Conservation (phyloP, 176 grass and related monocot genomes). For the Cenchrus purpureus region DNA sequence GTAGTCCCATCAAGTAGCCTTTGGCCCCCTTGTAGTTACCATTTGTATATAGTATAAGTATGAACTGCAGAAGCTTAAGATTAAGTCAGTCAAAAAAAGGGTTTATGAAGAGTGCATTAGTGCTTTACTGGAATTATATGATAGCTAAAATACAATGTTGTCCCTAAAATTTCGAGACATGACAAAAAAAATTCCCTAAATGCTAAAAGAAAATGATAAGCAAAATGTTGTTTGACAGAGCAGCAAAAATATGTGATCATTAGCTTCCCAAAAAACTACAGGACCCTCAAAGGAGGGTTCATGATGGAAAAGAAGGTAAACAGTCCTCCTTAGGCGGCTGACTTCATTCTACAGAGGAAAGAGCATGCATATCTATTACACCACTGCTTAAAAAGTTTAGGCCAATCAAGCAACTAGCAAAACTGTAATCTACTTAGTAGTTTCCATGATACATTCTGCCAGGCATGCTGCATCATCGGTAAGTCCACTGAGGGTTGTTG, state of each 20-base stretch:
- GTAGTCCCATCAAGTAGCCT: neutral
- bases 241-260: constrained; percentile 4
- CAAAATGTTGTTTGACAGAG: neutral
- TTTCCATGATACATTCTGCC: constrained; percentile 18
- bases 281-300: constrained; percentile 10
- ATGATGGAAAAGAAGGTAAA: constrained; percentile 13
- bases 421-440: neutral
- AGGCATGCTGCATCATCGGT: constrained; percentile 29
- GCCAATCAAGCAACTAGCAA: constrained; percentile 34
- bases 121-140: neutral
- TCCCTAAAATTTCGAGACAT: neutral
- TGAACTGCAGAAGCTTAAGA: constrained; percentile 8
- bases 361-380: constrained; percentile 7
- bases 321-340: neutral
- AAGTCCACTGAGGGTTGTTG: constrained; percentile 48
- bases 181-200: neutral
- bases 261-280: constrained; percentile 8
- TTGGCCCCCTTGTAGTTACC: neutral
- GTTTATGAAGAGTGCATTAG: neutral
- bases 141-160: neutral
- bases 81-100: neutral
- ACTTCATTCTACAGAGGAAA: constrained; percentile 9
- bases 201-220: constrained; percentile 18
- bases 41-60: neutral
- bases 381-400: constrained; percentile 11